Evolutionary conservation across 352 stramenopile genomes (phyloP).

Genomic region (Pythium folliculosum): DNA sequence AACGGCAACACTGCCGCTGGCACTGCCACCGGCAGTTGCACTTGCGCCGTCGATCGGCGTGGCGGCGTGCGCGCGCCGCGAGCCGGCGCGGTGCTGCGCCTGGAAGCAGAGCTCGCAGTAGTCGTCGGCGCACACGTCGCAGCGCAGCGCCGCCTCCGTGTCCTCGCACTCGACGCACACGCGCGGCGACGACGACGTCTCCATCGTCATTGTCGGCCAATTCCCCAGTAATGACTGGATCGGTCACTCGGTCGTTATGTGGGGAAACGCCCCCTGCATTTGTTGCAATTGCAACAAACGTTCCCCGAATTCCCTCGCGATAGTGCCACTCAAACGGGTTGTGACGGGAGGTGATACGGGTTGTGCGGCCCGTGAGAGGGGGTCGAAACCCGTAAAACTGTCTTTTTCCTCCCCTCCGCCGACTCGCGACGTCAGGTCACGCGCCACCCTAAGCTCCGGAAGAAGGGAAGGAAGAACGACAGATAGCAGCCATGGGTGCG

Average conservation of each 20-base stretch:
- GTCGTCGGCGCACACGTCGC: conserved; percentile 85
- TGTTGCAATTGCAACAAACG: conserved; percentile 12
- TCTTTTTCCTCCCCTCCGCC: conserved; percentile 28
- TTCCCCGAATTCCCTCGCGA: neutral
- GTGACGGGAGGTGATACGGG: neutral
- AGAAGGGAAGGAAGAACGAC: conserved; percentile 18
- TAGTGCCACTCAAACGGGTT: neutral
- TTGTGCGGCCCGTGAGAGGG: neutral
- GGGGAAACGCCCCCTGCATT: neutral
- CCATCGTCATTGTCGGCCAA: neutral
- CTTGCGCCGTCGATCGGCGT: neutral
- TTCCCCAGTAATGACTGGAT: neutral
- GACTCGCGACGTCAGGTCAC: conserved; percentile 18
- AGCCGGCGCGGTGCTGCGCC: conserved; percentile 85
- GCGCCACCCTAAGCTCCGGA: conserved; percentile 16
- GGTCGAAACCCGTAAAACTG: conserved; percentile 25
- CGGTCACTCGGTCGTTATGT: neutral
- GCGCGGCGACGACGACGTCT: conserved; percentile 35
- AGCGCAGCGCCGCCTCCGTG: conserved; percentile 71
- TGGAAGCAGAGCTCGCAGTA: conserved; percentile 84
- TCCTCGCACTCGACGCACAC: conserved; percentile 70
- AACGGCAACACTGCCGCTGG: no score
- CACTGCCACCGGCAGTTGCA: no score
- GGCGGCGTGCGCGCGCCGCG: conserved; percentile 52
- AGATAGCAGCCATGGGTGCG: conserved; percentile 17